phyloP scores from a whole-genome alignment of 2,329 filamentous ascomycete species.

The Botrytis galanthina region DNA sequence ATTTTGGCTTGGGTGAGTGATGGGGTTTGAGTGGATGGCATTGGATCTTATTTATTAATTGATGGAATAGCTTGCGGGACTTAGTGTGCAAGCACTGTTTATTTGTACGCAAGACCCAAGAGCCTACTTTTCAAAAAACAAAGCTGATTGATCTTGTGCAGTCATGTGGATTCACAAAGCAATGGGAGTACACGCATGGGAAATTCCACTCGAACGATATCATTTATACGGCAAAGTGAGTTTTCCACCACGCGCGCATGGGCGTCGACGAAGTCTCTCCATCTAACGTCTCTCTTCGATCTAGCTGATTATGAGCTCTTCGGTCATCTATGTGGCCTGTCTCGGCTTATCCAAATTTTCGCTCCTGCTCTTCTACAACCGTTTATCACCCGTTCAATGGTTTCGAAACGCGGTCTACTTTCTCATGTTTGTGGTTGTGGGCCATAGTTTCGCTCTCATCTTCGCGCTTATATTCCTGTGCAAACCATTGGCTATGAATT shows the following conservation, averaged over 20 bases:
- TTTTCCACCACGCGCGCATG: background rate
- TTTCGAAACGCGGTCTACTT: slow-evolving; percentile 2
- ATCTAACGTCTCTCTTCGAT: background rate
- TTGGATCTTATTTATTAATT: background rate
- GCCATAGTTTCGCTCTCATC: slow-evolving; percentile 4
- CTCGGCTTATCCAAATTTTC: slow-evolving; percentile 17
- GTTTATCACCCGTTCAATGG: slow-evolving; percentile 7
- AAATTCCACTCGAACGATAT: slow-evolving; percentile 2
- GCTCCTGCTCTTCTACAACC: slow-evolving; percentile 14
- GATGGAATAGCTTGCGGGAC: background rate
- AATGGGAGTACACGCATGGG: slow-evolving; percentile 7
- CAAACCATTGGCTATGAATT: background rate
- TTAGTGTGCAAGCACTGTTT: slow-evolving; percentile 5
- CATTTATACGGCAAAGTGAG: slow-evolving; percentile 9
- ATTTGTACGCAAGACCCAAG: background rate
- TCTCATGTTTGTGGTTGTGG: slow-evolving; percentile 5
- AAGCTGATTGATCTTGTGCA: background rate
- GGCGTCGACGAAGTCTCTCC: background rate
- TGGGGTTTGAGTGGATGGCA: background rate
- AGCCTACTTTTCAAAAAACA: too few relatives aligned
- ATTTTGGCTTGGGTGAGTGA: slow-evolving; percentile 16
- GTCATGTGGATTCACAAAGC: slow-evolving; percentile 2
- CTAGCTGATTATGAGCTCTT: slow-evolving; percentile 15
- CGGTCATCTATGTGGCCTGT: slow-evolving; percentile 9
- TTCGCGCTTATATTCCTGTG: slow-evolving; percentile 12